Base-by-base conservation (phyloP, 768 basidiomycete species). In the Tephrocybe sp. region DNA sequence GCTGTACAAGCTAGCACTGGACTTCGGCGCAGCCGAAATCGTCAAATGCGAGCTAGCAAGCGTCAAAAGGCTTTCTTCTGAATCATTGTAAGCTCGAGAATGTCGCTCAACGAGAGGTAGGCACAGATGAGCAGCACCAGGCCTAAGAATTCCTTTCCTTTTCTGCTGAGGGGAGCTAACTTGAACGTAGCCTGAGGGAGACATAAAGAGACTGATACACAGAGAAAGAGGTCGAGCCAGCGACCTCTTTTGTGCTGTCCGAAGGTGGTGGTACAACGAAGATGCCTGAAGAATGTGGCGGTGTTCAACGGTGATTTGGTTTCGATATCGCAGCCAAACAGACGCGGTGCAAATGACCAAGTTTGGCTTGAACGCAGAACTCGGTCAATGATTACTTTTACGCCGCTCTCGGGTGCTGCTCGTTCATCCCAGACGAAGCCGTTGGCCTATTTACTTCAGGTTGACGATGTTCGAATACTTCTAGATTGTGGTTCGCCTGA, bases 401-500 rank as follows among this genome's bases (percentile, higher is more conserved):
- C 89, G 8, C 90, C 96, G 1, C 74, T 98, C 39, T 88, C 92
- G 32, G 92, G 92, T 21, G 84, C 90, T 32, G 91, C 92, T 45
- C 81, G 82, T 56, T 83, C 85, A 1, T 72, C 78, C 7, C 72
- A 75, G 52, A 78, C 80, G 7, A 78, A 76, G 6, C 89, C 91
- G 2, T 73, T 93, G 37, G 81, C 86, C 7, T 96, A 97, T 67
- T 75, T 98, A 26, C 82, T 99, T 18, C 90, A 98, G 62, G 81
- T 98, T 48, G 97, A 98, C 75, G 93, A 95, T 68, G 86, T 97
- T 18, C 80, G 84, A 51, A 91, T 99, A 59, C 80, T 99, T 17
- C 79, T 99, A 51, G 97, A 99, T 72, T 93, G 96, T 65, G 97
- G 97, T 11, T 90, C 93, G 5, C 90, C 88, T 2, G 90, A 93